phyloP scores from a whole-genome alignment of 371 early-diverging fungal species.

The Encephalitozoon romaleae region DNA sequence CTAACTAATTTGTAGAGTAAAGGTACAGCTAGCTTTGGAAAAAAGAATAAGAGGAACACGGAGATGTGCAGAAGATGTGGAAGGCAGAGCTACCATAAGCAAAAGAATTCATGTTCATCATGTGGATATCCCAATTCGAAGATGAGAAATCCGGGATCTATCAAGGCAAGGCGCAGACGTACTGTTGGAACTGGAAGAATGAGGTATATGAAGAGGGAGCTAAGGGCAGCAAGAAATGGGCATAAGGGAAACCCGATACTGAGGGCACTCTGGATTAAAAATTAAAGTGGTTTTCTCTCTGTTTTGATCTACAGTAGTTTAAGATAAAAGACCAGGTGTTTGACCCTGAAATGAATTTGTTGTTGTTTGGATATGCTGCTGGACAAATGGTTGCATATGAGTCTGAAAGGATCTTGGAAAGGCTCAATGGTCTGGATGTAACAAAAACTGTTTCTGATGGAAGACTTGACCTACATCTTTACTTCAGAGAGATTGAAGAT shows the following conservation, averaged over 20 bases:
- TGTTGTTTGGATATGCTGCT: neutral
- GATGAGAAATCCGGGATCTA: slow-evolving; percentile 77
- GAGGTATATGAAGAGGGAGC: slow-evolving; percentile 74
- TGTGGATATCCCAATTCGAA: slow-evolving; percentile 97
- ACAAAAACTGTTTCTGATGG: neutral
- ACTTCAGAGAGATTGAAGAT: neutral
- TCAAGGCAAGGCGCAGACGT: slow-evolving; percentile 88
- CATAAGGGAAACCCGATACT: slow-evolving; percentile 34
- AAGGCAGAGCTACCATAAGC: slow-evolving; percentile 91
- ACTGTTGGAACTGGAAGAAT: slow-evolving; percentile 95
- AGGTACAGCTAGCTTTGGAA: slow-evolving; percentile 98
- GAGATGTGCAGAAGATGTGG: slow-evolving; percentile 94
- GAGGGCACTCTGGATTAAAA: slow-evolving; percentile 10
- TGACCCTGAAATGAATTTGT: neutral
- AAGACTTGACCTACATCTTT: neutral
- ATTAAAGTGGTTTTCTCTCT: neutral
- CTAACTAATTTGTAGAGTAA: slow-evolving; percentile 62
- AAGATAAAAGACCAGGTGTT: neutral
- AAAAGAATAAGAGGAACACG: slow-evolving; percentile 97
- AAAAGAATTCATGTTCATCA: slow-evolving; percentile 94
- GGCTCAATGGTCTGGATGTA: neutral
- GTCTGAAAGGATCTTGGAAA: neutral
- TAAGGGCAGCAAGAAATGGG: slow-evolving; percentile 24
- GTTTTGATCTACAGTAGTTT: neutral
- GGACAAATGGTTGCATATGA: neutral